phyloP scores from a whole-genome alignment of 306 rosid genomes.

The Mimosa pudica region DNA sequence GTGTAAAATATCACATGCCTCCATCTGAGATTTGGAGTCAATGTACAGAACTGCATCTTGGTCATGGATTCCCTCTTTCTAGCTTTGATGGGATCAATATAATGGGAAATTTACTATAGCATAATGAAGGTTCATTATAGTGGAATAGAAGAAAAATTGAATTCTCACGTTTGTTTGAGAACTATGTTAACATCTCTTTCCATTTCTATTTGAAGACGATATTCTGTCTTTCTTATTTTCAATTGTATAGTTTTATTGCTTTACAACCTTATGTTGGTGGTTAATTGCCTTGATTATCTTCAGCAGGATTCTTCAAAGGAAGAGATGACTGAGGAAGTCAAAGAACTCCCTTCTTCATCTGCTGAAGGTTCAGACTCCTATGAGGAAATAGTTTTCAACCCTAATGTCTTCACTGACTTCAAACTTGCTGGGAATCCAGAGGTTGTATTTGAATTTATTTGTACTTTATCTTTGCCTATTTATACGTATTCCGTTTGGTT shows the following conservation, averaged over 20 bases:
- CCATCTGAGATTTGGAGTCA: neutral
- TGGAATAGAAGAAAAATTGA: neutral
- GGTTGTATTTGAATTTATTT: constrained; percentile 40
- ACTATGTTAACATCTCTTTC: neutral
- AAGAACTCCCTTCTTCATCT: constrained; percentile 46
- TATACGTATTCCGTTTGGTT: neutral
- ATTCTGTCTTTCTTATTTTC: constrained; percentile 3
- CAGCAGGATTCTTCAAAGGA: constrained; percentile 56
- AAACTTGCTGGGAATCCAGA: constrained; percentile 79
- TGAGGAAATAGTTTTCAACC: constrained; percentile 78
- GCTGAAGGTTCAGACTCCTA: constrained; percentile 41
- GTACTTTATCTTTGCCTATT: neutral
- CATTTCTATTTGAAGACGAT: neutral
- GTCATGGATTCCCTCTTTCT: neutral
- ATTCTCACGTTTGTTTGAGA: neutral
- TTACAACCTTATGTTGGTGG: constrained; percentile 19
- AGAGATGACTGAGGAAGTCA: constrained; percentile 50
- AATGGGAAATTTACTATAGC: neutral
- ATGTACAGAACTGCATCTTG: neutral
- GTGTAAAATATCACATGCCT: constrained; percentile 22
- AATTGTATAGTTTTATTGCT: constrained; percentile 7
- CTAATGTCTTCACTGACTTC: constrained; percentile 92
- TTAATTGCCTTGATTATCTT: constrained; percentile 24
- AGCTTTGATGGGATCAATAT: neutral
- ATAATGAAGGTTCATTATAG: neutral